A percentile compares a stretch with the other conserved stretches of the same genome.
These are phyloP conservation scores for Paraphoma sp. DNA, from an alignment of 2,329 filamentous ascomycete genomes.

Conservation along the genomic window DNA sequence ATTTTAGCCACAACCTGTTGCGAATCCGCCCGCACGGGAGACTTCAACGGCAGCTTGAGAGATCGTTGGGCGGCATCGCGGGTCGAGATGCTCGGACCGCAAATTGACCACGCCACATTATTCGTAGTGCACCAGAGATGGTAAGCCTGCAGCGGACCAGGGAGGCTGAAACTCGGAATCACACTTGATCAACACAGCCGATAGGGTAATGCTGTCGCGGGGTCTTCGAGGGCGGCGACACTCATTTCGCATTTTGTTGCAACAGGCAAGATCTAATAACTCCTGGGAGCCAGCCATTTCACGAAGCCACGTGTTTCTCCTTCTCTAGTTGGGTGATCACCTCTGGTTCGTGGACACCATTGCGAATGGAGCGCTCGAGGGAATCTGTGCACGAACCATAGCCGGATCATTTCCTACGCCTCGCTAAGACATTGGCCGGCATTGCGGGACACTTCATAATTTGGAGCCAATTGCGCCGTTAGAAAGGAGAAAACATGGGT, in stretches of 20 bases:
- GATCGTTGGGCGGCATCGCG: slow-evolving; percentile 29
- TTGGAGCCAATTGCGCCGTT: slow-evolving; percentile 27
- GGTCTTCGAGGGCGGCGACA: slow-evolving; percentile 5
- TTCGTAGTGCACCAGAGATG: slow-evolving; percentile 15
- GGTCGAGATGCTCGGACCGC: slow-evolving; percentile 24
- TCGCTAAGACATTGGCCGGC: slow-evolving; percentile 27
- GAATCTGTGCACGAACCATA: slow-evolving; percentile 20
- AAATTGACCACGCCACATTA: slow-evolving; percentile 26
- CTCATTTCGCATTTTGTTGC: slow-evolving; percentile 24
- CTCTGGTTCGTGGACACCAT: slow-evolving; percentile 14
- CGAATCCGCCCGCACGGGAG: slow-evolving; percentile 20
- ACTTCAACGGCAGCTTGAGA: slow-evolving; percentile 22
- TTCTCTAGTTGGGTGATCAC: background rate
- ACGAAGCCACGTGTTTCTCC: background rate
- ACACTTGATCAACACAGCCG: slow-evolving; percentile 21
- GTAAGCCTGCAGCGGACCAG: slow-evolving; percentile 20
- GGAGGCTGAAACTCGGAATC: slow-evolving; percentile 39
- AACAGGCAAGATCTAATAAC: slow-evolving; percentile 8
- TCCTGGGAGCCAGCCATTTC: background rate
- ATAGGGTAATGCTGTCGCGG: slow-evolving; percentile 14
- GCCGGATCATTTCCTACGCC: slow-evolving; percentile 27
- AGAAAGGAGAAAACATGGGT: slow-evolving; percentile 13
- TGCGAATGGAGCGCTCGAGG: slow-evolving; percentile 1
- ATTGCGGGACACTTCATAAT: slow-evolving; percentile 28
- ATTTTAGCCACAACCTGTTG: background rate